Base-by-base conservation (phyloP, 768 basidiomycete genomes). In the Amanita fuliginea region DNA sequence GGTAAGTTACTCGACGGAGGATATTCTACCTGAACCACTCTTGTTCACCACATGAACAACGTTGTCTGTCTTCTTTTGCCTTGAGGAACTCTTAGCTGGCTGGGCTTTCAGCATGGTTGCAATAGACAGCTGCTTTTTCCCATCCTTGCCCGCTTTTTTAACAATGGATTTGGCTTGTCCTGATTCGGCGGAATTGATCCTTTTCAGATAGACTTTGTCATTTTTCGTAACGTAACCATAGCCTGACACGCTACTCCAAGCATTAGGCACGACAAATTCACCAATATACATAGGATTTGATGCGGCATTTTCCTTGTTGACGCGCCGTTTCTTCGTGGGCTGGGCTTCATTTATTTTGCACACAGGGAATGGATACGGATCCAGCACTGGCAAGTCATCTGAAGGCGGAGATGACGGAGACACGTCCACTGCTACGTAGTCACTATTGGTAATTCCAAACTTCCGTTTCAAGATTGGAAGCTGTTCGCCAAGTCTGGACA, bases 221-320 rank as follows among this genome's bases (percentile, higher is more conserved):
- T 77, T 76, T 18, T 66, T 52, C 52, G 79, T 79, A 33, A 86
- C 68, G 52, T 87, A 86, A 3, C 82, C 81, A 56, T 73, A 78
- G 1, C 86, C 86, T 43, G 76, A 82, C 11, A 76, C 82, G 35
- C 81, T 88, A 54, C 83, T 86, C 84, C 84, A 89, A 8, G 84
- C 86, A 57, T 85, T 82, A 18, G 75, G 72, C 19, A 87, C 73
- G 8, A 87, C 53, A 44, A 87, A 69, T 43, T 80, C 81, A 9
- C 86, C 86, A 22, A 89, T 56, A 58, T 84, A 88, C 9, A 62
- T 68, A 1, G 71, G 68, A 10, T 51, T 4, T 16, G n/a, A 13
- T 4, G 16, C 18, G 10, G 16, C 10, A 16, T 10, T 13, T 24
- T 34, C 19, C 7, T 13, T 18, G 8, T 47, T 22, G 7, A 47